Evolutionary conservation across 495 filamentous ascomycete species (phyloP).

Genomic region (Corynascus novoguineensis): DNA sequence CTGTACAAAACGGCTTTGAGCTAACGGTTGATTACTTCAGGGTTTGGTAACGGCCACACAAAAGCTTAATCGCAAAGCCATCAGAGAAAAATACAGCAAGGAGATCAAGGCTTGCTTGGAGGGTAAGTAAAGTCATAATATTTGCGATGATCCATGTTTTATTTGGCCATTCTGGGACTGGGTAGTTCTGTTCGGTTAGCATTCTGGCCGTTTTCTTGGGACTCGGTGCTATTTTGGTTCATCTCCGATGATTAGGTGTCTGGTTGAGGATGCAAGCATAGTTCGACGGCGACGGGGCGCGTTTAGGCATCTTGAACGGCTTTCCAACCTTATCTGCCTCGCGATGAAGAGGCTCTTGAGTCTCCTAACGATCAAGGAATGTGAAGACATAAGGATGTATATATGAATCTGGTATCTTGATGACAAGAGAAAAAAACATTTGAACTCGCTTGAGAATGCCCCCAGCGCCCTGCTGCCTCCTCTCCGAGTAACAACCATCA

Average conservation of each 20-base stretch:
- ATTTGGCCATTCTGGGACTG: too few relatives aligned
- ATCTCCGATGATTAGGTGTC: neutral
- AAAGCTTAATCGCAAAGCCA: slow-evolving; percentile 54
- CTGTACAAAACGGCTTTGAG: too few relatives aligned
- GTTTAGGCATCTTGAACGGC: neutral
- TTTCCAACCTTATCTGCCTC: too few relatives aligned
- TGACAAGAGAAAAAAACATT: neutral
- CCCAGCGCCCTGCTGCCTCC: slow-evolving; percentile 1
- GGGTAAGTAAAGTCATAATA: slow-evolving; percentile 7
- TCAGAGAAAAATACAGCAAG: slow-evolving; percentile 51
- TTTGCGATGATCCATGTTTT: neutral
- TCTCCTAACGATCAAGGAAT: too few relatives aligned
- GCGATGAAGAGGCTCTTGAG: too few relatives aligned
- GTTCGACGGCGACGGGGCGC: neutral
- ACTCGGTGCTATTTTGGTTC: neutral
- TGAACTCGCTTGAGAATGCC: neutral
- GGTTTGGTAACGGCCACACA: slow-evolving; percentile 57
- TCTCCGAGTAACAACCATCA: neutral
- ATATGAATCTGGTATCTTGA: neutral
- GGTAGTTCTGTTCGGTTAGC: too few relatives aligned
- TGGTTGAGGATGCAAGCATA: neutral
- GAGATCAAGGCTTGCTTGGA: slow-evolving; percentile 46
- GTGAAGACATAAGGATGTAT: neutral
- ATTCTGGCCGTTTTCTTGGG: neutral
- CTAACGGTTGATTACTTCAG: slow-evolving; percentile 38